Conservation (phyloP, 108 stramenopile species). For the Epithemia pelagica region DNA sequence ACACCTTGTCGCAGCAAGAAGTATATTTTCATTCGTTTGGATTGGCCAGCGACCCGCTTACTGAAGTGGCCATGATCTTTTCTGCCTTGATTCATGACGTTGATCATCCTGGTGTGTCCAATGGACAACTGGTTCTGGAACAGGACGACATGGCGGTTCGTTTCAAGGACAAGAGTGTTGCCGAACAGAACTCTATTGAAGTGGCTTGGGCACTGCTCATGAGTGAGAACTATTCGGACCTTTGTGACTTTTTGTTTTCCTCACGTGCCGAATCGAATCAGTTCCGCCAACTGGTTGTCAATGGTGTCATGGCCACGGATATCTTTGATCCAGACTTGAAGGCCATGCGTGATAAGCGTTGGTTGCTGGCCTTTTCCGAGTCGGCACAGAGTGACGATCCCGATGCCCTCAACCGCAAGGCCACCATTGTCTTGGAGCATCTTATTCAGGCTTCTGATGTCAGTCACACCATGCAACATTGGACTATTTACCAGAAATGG, state of each 20-base stretch:
- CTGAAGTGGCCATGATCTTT: slow-evolving; percentile 34
- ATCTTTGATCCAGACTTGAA: slow-evolving; percentile 39
- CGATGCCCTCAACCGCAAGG: slow-evolving; percentile 6
- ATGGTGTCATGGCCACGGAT: slow-evolving; percentile 43
- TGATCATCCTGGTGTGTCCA: slow-evolving; percentile 26
- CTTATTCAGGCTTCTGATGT: slow-evolving; percentile 37
- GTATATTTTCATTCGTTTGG: not conserved
- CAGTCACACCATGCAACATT: slow-evolving; percentile 41
- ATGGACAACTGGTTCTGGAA: slow-evolving; percentile 23
- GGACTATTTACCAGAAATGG: slow-evolving; percentile 34
- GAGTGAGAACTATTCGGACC: slow-evolving; percentile 12
- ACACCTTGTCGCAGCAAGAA: not conserved
- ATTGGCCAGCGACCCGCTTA: slow-evolving; percentile 35
- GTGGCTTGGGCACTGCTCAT: slow-evolving; percentile 36
- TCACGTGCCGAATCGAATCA: slow-evolving; percentile 27
- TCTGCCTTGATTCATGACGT: slow-evolving; percentile 58
- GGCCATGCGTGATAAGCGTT: slow-evolving; percentile 7
- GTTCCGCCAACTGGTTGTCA: slow-evolving; percentile 41
- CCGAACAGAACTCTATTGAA: slow-evolving; percentile 40
- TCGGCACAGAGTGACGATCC: not conserved
- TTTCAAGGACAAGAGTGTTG: slow-evolving; percentile 48
- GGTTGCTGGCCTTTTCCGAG: slow-evolving; percentile 1
- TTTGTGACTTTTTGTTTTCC: slow-evolving; percentile 14
- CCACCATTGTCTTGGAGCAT: slow-evolving; percentile 24
- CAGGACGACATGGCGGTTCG: slow-evolving; percentile 28